A percentile compares a stretch with the other conserved stretches of the same genome.
These are phyloP conservation scores for Cornus kousa DNA, from an alignment of 148 eudicot species.

Conservation along the genomic window DNA sequence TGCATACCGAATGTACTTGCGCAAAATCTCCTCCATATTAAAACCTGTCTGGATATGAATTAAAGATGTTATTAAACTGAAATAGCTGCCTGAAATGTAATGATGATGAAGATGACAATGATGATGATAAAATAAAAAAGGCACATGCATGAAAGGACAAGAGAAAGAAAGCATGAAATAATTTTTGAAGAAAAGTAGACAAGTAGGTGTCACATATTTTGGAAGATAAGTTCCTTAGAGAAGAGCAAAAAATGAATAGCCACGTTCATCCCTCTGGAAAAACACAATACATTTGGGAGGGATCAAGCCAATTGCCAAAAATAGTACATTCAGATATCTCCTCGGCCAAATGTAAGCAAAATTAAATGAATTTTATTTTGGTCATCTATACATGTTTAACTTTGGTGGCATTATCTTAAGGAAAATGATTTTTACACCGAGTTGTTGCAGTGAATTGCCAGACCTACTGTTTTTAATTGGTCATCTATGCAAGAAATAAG, in stretches of 20 bases:
- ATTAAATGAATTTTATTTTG: too few species aligned
- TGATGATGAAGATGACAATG: not conserved
- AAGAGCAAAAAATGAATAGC: not conserved
- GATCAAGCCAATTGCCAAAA: too few species aligned
- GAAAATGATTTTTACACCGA: too few species aligned
- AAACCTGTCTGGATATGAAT: conserved; percentile 71
- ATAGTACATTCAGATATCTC: too few species aligned
- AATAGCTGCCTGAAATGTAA: not conserved
- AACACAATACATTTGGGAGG: too few species aligned
- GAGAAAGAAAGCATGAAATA: not conserved
- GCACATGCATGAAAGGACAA: not conserved
- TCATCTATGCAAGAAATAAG: too few species aligned
- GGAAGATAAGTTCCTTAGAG: not conserved
- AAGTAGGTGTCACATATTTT: not conserved
- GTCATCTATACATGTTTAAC: too few species aligned
- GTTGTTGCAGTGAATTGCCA: too few species aligned
- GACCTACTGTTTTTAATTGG: too few species aligned
- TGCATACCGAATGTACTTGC: conserved; percentile 85
- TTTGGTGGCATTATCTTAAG: not conserved
- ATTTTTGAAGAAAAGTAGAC: not conserved
- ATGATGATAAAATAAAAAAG: not conserved
- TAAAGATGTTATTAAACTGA: conserved; percentile 17
- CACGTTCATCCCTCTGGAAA: not conserved
- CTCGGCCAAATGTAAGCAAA: too few species aligned
- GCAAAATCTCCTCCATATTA: conserved; percentile 66